Evolutionary conservation across 176 grass and related monocot species (phyloP), one percentile per base, ranked within the genome.

Genomic region (Neostapfia colusana): DNA sequence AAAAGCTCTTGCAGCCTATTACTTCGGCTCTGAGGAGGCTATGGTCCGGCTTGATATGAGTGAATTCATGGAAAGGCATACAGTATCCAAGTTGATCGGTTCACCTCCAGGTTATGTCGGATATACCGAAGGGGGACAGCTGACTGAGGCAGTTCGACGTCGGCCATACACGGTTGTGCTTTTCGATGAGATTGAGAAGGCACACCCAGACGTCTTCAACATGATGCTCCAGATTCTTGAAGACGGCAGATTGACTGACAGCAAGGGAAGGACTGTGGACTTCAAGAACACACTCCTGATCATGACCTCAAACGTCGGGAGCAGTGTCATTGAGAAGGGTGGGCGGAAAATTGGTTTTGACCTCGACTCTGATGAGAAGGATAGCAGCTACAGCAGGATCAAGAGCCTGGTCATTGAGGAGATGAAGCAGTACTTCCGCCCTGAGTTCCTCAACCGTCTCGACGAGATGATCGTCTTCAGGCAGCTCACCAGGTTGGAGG

Each of bases 21-120:
- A 97, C 84, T 93, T 90, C 61, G 90, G 90, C 10, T 97, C 90
- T 7, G 83, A 97, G 78, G 93, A 97, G 76, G 93, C 93, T 45
- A 97, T 97, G 93, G 90, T 90, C 84, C 82, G 90, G n/a, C 90
- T 97, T 49, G 93, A 97, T 80, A 97, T 97, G 93, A 97, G 90
- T 72, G 90, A 97, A 65, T 97, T 97, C 77, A 97, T 93, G 93
- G 93, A 97, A 74, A 77, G 93, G 35, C 90, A 97, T 65, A 93
- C 93, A 4, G 93, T 97, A 10, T 97, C 93, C 64, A 97, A 93
- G 70, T 80, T 96, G 62, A 96, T 96, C 0, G 92, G 92, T 58
- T 96, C 92, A 49, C 92, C 92, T 63, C 93, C 93, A 63, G 93
- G 93, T 31, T 97, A 97, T 86, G 93, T 97, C 17, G 93, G 93